Evolutionary conservation across 2,329 filamentous ascomycete species (phyloP).

Genomic region (Eurotiales sp.): DNA sequence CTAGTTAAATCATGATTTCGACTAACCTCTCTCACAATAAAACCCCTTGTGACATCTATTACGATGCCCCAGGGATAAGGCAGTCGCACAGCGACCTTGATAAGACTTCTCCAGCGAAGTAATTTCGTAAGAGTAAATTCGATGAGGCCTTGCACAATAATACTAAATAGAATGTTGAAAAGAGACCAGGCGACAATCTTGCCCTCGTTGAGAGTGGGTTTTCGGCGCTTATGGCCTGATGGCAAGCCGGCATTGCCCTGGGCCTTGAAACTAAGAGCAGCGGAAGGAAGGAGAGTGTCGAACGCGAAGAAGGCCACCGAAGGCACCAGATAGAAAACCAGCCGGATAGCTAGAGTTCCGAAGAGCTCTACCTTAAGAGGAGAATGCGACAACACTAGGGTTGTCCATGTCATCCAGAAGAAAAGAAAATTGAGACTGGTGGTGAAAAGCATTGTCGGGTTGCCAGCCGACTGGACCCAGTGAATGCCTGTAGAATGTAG

Average conservation of each 20-base stretch:
- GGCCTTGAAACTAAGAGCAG: constrained; percentile 66
- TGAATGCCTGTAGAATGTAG: too few relatives aligned
- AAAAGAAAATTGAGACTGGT: constrained; percentile 82
- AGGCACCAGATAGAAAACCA: constrained; percentile 69
- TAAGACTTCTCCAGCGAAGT: constrained; percentile 50
- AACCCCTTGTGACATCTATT: constrained; percentile 51
- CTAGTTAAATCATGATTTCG: not conserved
- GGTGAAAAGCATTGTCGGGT: constrained; percentile 62
- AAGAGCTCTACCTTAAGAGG: constrained; percentile 71
- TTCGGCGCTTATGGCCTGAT: constrained; percentile 30
- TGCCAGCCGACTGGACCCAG: too few relatives aligned
- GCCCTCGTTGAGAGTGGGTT: constrained; percentile 41
- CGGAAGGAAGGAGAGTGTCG: constrained; percentile 65
- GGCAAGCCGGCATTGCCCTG: constrained; percentile 55
- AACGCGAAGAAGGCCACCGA: constrained; percentile 69
- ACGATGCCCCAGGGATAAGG: constrained; percentile 61
- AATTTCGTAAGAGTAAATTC: constrained; percentile 54
- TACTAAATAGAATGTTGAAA: constrained; percentile 51
- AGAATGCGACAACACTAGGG: constrained; percentile 72
- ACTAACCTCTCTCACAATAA: constrained; percentile 56
- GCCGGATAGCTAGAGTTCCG: constrained; percentile 63
- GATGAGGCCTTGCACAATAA: constrained; percentile 52
- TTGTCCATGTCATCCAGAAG: constrained; percentile 88
- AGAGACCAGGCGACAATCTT: constrained; percentile 53
- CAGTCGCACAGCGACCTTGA: constrained; percentile 57